Conservation (phyloP, 2,329 filamentous ascomycete species). For the Drechslerella stenobrocha region DNA sequence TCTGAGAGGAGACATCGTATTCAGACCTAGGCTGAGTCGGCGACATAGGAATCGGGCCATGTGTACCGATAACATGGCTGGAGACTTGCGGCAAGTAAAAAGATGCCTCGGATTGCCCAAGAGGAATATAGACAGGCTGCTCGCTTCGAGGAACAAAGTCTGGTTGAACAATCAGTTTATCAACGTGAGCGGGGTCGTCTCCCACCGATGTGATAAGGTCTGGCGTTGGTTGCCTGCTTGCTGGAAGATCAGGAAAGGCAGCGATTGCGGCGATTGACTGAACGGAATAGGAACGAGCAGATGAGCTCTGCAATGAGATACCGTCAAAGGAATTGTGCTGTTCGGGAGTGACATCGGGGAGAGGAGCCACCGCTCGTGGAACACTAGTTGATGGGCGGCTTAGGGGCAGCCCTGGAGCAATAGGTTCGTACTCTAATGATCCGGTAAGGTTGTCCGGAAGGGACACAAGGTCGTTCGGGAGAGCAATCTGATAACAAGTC, state of each 20-base stretch:
- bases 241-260: not conserved
- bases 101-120: not conserved
- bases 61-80: not conserved
- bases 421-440: not conserved
- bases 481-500: not conserved
- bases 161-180: not conserved
- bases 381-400: not conserved
- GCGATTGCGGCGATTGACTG: not conserved
- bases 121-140: not conserved
- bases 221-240: not conserved
- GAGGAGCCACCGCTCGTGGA: not conserved
- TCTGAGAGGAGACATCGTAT: not conserved
- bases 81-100: not conserved
- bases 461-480: not conserved
- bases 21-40: not conserved
- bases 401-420: not conserved
- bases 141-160: not conserved
- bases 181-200: not conserved
- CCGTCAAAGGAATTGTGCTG: not conserved
- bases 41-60: not conserved
- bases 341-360: not conserved
- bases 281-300: conserved; percentile 2
- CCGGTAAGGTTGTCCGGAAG: not conserved
- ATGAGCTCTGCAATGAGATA: not conserved
- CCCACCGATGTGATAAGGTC: not conserved